Conservation (phyloP, 805 yeast species). For the Alloascoidea hylecoeti region DNA sequence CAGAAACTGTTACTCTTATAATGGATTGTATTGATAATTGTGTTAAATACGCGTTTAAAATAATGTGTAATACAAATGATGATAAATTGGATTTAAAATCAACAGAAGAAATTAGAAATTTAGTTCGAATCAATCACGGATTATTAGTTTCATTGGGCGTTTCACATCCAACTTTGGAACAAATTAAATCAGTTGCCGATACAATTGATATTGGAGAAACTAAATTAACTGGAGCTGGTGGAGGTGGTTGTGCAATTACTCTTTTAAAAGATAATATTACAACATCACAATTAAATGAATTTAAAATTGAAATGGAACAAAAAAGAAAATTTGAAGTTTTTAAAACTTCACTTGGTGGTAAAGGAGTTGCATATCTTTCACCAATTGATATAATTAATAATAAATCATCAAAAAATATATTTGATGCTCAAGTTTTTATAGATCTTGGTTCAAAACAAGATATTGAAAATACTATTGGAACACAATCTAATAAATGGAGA, state of each 20-base stretch:
- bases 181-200: constrained; percentile 54
- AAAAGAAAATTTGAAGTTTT: constrained; percentile 57
- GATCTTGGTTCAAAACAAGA: too few relatives aligned
- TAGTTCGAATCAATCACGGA: constrained; percentile 80
- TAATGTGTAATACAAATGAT: constrained; percentile 30
- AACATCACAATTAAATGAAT: constrained; percentile 19
- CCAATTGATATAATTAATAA: background rate
- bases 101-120: constrained; percentile 32
- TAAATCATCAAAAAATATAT: too few relatives aligned
- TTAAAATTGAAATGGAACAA: constrained; percentile 17
- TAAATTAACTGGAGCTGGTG: constrained; percentile 96
- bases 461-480: too few relatives aligned
- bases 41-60: constrained; percentile 56
- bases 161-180: constrained; percentile 83
- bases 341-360: constrained; percentile 77
- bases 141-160: constrained; percentile 77
- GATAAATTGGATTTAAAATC: constrained; percentile 28
- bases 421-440: too few relatives aligned
- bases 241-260: constrained; percentile 97
- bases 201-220: constrained; percentile 63
- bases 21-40: constrained; percentile 66
- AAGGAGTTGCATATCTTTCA: constrained; percentile 56
- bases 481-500: too few relatives aligned
- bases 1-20: constrained; percentile 40
- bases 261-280: constrained; percentile 33